phyloP scores from a whole-genome alignment of 176 grass and related monocot species.

The Paspalum vaginatum region DNA sequence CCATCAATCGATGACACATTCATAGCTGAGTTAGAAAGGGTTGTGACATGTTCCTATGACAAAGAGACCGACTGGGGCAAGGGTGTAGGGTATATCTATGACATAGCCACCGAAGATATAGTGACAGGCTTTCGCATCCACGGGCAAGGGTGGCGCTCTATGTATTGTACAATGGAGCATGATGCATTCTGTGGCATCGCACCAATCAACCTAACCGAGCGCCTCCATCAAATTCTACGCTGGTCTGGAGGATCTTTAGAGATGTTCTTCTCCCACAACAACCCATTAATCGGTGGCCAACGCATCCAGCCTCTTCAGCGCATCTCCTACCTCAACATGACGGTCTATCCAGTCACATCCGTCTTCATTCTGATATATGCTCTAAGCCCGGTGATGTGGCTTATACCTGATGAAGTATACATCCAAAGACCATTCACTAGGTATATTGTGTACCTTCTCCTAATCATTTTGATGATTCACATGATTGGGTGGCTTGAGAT shows the following conservation, averaged over 20 bases:
- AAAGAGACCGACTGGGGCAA: slow-evolving; percentile 38
- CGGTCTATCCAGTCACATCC: slow-evolving; percentile 35
- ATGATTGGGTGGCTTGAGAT: slow-evolving; percentile 39
- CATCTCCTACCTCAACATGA: slow-evolving; percentile 44
- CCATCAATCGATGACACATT: slow-evolving; percentile 9
- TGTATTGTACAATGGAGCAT: slow-evolving; percentile 40
- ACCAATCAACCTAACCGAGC: slow-evolving; percentile 46
- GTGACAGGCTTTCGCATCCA: slow-evolving; percentile 46
- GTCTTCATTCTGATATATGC: slow-evolving; percentile 31
- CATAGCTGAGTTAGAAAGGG: slow-evolving; percentile 15
- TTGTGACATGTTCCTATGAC: slow-evolving; percentile 24
- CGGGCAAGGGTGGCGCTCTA: slow-evolving; percentile 36
- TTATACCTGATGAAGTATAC: slow-evolving; percentile 34
- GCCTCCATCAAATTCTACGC: slow-evolving; percentile 40
- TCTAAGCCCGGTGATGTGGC: slow-evolving; percentile 35
- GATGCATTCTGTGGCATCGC: slow-evolving; percentile 41
- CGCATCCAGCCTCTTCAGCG: slow-evolving; percentile 13
- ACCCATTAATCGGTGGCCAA: slow-evolving; percentile 25
- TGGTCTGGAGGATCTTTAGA: slow-evolving; percentile 50
- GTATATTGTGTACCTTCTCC: slow-evolving; percentile 30
- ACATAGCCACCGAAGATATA: slow-evolving; percentile 48
- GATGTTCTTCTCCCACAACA: slow-evolving; percentile 50
- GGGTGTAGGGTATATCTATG: slow-evolving; percentile 40
- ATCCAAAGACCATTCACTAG: slow-evolving; percentile 41
- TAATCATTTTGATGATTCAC: slow-evolving; percentile 39